Evolutionary conservation across 2,329 filamentous ascomycete genomes (phyloP).

Genomic region (Botrytis porri): DNA sequence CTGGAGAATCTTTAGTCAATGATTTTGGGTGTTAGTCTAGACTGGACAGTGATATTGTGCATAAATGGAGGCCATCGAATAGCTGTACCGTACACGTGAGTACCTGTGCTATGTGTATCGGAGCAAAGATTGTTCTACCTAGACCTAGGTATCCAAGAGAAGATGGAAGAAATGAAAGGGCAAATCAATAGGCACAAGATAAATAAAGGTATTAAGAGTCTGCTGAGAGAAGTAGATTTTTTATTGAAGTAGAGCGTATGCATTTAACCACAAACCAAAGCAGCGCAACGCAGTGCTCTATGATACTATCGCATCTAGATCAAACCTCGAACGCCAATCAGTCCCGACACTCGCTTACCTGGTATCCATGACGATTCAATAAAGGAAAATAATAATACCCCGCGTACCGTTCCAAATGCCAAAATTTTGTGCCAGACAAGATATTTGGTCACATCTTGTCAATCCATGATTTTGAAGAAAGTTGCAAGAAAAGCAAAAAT

Average conservation of each 20-base stretch:
- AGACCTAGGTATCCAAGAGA: background rate
- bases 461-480: background rate
- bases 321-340: slow-evolving; percentile 11
- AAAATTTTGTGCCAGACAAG: background rate
- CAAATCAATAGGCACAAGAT: background rate
- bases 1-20: background rate
- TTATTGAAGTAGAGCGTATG: background rate
- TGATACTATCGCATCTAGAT: slow-evolving; percentile 15
- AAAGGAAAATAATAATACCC: background rate
- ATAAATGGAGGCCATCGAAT: background rate
- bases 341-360: slow-evolving; percentile 2
- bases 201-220: background rate
- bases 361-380: slow-evolving; percentile 7
- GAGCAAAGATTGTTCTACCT: background rate
- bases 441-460: background rate
- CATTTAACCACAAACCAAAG: background rate
- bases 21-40: background rate
- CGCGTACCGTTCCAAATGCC: background rate
- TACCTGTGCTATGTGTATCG: background rate
- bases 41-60: background rate
- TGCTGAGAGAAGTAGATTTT: background rate
- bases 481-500: background rate
- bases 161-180: background rate
- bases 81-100: background rate
- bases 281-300: slow-evolving; percentile 5